Percentiles rank a stretch among this genome's conserved stretches.
phyloP scores from a whole-genome alignment of 257 asterid genomes.

The Capsicum baccatum region DNA sequence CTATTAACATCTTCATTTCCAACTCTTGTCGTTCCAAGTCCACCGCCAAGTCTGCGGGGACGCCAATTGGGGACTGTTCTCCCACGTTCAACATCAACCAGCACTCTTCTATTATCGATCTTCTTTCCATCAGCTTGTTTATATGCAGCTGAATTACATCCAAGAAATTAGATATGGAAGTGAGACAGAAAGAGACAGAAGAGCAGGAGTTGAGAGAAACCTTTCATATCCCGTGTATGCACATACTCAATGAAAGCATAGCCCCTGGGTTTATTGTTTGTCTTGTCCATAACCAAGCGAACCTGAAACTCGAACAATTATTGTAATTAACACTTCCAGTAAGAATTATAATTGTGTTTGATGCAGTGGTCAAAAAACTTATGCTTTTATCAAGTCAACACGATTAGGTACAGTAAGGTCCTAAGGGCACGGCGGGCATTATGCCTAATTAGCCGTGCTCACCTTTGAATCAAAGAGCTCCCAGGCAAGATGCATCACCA shows the following conservation, averaged over 20 bases:
- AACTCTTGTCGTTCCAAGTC: conserved; percentile 95
- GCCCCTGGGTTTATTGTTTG: conserved; percentile 86
- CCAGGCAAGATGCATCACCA: conserved; percentile 95
- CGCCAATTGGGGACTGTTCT: conserved; percentile 99
- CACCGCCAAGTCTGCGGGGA: conserved; percentile 99
- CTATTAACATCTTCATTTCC: conserved; percentile 78
- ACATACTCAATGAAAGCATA: conserved; percentile 90
- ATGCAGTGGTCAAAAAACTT: conserved; percentile 3
- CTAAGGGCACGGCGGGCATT: conserved; percentile 99
- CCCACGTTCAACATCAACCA: conserved; percentile 99
- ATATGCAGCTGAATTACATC: conserved; percentile 80
- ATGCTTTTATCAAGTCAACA: conserved; percentile 9
- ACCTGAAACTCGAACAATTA: conserved; percentile 64
- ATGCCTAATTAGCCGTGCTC: conserved; percentile 99
- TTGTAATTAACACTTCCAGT: conserved; percentile 33
- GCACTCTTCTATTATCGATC: conserved; percentile 91
- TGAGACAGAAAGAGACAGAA: neutral
- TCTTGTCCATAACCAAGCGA: conserved; percentile 76
- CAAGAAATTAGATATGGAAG: conserved; percentile 28
- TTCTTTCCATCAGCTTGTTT: conserved; percentile 99
- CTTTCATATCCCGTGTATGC: conserved; percentile 96
- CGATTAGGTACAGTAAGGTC: conserved; percentile 51
- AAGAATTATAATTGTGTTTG: conserved; percentile 16
- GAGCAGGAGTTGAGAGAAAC: conserved; percentile 40
- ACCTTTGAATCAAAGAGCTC: conserved; percentile 90